phyloP scores from a whole-genome alignment of 2,329 filamentous ascomycete genomes.

The Botrytis byssoidea region DNA sequence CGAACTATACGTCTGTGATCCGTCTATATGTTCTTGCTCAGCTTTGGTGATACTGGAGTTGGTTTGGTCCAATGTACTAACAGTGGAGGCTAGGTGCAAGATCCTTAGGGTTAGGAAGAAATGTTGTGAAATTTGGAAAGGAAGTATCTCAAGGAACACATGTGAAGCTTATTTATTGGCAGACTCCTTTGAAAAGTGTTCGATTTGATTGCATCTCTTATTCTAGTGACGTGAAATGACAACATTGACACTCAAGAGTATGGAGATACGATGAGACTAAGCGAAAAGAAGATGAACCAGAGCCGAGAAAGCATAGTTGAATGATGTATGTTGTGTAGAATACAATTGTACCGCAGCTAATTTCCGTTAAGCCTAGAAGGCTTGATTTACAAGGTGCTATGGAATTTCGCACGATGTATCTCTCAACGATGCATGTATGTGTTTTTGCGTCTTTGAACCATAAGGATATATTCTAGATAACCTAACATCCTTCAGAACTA shows the following conservation, averaged over 20 bases:
- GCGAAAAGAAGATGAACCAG: not conserved
- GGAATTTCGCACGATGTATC: too few species aligned
- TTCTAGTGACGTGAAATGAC: not conserved
- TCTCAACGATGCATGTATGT: too few species aligned
- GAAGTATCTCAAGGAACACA: too few species aligned
- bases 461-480: too few species aligned
- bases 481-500: too few species aligned
- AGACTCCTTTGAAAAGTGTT: too few species aligned
- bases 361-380: too few species aligned
- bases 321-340: not conserved
- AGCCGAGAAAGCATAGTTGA: not conserved
- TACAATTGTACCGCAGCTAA: too few species aligned
- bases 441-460: too few species aligned
- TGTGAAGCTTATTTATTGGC: not conserved
- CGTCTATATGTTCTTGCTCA: not conserved
- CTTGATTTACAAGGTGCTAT: too few species aligned
- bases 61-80: not conserved
- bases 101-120: not conserved
- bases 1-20: not conserved
- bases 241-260: not conserved
- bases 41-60: not conserved
- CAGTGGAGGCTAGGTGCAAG: too few species aligned
- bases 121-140: too few species aligned
- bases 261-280: not conserved
- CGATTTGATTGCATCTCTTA: not conserved